phyloP scores from a whole-genome alignment of 2,329 filamentous ascomycete species.

The Calonectria pauciramosa region DNA sequence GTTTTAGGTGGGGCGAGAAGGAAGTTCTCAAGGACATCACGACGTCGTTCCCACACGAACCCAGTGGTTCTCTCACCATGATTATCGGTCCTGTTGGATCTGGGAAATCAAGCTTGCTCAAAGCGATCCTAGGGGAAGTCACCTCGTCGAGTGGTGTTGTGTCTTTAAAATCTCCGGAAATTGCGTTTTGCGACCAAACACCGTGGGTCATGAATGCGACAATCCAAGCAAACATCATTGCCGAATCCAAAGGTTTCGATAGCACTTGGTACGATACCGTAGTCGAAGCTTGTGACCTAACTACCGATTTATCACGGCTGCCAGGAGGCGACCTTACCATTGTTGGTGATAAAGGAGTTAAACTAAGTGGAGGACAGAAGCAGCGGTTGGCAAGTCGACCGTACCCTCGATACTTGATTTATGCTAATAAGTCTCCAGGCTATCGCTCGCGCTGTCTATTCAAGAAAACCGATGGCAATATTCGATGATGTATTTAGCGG shows the following conservation, averaged over 20 bases:
- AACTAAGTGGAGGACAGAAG: constrained; percentile 53
- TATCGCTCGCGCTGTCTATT: constrained; percentile 51
- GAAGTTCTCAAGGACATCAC: constrained; percentile 43
- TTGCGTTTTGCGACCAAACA: constrained; percentile 50
- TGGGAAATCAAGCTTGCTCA: constrained; percentile 50
- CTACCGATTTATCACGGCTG: constrained; percentile 44
- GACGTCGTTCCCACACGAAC: constrained; percentile 33
- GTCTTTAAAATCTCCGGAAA: constrained; percentile 36
- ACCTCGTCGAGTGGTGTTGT: constrained; percentile 37
- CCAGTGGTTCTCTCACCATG: constrained; percentile 46
- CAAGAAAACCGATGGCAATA: constrained; percentile 50
- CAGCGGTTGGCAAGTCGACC: constrained; percentile 47
- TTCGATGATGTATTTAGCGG: constrained; percentile 58
- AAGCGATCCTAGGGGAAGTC: constrained; percentile 49
- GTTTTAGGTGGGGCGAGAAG: constrained; percentile 47
- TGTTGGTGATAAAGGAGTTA: constrained; percentile 50
- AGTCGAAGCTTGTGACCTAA: constrained; percentile 51
- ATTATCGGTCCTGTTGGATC: constrained; percentile 49
- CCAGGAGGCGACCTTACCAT: constrained; percentile 42
- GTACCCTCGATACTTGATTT: too few species aligned
- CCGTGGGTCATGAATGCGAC: constrained; percentile 52
- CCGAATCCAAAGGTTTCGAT: constrained; percentile 47
- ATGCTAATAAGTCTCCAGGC: constrained; percentile 33
- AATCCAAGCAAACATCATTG: constrained; percentile 53
- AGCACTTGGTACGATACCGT: constrained; percentile 49